Evolutionary conservation across 2,329 filamentous ascomycete species (phyloP), one percentile per base, ranked within the genome.

Genomic region (Fusarium beomiforme): DNA sequence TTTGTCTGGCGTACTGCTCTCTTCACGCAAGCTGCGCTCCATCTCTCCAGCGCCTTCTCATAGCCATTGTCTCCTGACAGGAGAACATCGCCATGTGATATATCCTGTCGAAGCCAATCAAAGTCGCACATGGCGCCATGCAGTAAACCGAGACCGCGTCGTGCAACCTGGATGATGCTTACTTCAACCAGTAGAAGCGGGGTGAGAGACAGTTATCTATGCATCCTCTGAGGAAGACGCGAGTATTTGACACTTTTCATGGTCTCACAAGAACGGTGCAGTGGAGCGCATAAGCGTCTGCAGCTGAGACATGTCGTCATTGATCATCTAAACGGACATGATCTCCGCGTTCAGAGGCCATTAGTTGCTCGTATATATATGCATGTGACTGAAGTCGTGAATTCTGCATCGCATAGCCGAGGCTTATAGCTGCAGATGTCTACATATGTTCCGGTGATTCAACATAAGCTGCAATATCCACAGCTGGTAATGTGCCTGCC

Each of bases 11-110:
- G 47, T 72, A 77, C 76, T n/a, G 81, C 79, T 54, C 72, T 76
- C 59, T 79, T 81, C 34, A 79, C 67, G 14, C 78, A 80, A 3
- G 80, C 77, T 21, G 70, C 59, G n/a, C 78, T 81, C 80, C 80
- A 83, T 62, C 81, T 74, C 36, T 76, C 68, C 17, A 83, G 67
- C 29, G 73, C 78, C 12, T 73, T 72, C 19, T 79, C 67, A 50
- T 82, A 83, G 2, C 72, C 78, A 12, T 67, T 65, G 12, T 80
- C 73, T 2, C 75, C 74, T 2, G 81, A 78, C 2, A 78, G 63
- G 21, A 81, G 69, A 36, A 81, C 61, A 9, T 69, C 43, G 39
- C 78, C 78, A 23, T 51, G 6, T 21, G 21, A 11, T 17, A 74
- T 57, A 8, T 51, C n/a, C 19, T 59, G 29, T n/a, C 69, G 61